These are phyloP conservation scores for Starmerella ratchasimensis DNA, from an alignment of 805 yeast species.

Conservation along the genomic window DNA sequence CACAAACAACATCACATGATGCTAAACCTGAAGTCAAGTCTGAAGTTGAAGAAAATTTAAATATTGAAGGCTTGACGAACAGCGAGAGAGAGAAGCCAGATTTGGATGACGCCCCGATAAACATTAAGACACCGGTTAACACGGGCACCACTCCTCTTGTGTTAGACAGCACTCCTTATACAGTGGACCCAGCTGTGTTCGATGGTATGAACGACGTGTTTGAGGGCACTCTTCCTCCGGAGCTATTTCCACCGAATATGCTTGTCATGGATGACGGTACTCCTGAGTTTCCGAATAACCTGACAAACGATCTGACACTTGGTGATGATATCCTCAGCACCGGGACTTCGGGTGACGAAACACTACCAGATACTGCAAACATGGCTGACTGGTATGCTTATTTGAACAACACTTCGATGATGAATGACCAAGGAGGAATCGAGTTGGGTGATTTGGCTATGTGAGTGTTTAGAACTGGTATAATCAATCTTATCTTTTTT, in stretches of 20 bases:
- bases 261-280: not conserved
- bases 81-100: too few relatives aligned
- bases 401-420: constrained; percentile 9
- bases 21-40: too few relatives aligned
- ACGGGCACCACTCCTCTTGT: too few relatives aligned
- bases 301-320: not conserved
- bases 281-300: not conserved
- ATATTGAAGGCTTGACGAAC: too few relatives aligned
- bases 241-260: not conserved
- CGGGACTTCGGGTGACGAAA: constrained; percentile 13
- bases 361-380: constrained; percentile 25
- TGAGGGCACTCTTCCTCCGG: not conserved
- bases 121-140: too few relatives aligned
- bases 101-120: too few relatives aligned
- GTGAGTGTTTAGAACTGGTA: not conserved
- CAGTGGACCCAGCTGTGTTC: too few relatives aligned
- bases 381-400: constrained; percentile 31
- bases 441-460: not conserved
- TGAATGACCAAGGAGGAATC: not conserved
- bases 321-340: not conserved
- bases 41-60: too few relatives aligned
- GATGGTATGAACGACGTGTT: not conserved
- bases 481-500: not conserved
- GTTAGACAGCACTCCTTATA: too few relatives aligned
- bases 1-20: too few relatives aligned